Conservation (phyloP, 768 basidiomycete genomes). For the Hortiboletus campestris region DNA sequence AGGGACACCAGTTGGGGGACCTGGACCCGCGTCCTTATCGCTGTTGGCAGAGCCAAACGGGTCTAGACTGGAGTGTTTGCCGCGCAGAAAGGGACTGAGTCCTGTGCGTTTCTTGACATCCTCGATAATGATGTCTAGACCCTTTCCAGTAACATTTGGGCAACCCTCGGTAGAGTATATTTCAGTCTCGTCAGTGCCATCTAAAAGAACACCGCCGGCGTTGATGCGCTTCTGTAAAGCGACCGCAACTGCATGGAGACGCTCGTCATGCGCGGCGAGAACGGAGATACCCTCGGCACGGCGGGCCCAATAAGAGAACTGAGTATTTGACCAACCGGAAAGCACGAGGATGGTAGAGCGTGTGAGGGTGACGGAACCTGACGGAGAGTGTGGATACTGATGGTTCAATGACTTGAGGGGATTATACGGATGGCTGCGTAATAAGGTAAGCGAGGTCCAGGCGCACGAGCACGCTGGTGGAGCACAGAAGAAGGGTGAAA, state of each 20-base stretch:
- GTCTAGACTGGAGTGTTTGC: conserved; percentile 50
- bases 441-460: conserved; percentile 24
- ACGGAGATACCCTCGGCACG: conserved; percentile 50
- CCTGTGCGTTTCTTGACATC: conserved; percentile 49
- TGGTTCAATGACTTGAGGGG: conserved; percentile 48
- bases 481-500: neutral
- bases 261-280: conserved; percentile 39
- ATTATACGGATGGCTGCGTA: conserved; percentile 49
- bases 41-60: conserved; percentile 43
- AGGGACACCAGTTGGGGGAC: conserved; percentile 20
- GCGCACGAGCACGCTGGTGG: conserved; percentile 3
- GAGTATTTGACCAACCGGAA: conserved; percentile 54
- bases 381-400: conserved; percentile 37
- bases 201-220: conserved; percentile 33
- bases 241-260: conserved; percentile 39
- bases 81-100: conserved; percentile 47
- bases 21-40: conserved; percentile 35
- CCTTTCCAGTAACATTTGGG: conserved; percentile 46
- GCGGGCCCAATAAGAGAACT: conserved; percentile 55
- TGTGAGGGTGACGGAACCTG: conserved; percentile 45
- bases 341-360: conserved; percentile 47
- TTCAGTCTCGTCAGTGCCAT: conserved; percentile 22
- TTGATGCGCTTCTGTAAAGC: conserved; percentile 42
- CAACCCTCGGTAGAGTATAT: conserved; percentile 32
- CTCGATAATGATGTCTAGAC: conserved; percentile 48